Evolutionary conservation across 1,284 basidiomycete genomes (phyloP).

Genomic region (Malassezia psittaci): DNA sequence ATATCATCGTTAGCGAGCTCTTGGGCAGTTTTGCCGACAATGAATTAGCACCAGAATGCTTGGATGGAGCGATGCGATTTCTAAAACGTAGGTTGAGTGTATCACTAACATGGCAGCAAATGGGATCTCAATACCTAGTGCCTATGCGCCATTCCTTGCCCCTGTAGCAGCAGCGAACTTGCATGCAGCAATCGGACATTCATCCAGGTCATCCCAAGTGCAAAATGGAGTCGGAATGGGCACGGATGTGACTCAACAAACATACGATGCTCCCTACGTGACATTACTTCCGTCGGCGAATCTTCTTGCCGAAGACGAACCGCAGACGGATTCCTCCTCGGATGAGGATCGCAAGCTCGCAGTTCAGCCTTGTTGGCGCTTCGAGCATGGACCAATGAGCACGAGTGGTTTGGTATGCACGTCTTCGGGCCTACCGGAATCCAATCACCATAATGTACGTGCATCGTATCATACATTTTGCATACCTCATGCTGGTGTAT

Average conservation of each 20-base stretch:
- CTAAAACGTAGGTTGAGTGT: constrained; percentile 27
- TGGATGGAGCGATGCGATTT: constrained; percentile 83
- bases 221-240: constrained; percentile 16
- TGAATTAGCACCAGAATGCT: constrained; percentile 90
- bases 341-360: constrained; percentile 57
- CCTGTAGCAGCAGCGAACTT: constrained; percentile 87
- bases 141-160: constrained; percentile 87
- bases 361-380: constrained; percentile 94
- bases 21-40: constrained; percentile 97
- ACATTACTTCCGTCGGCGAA: constrained; percentile 85
- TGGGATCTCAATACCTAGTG: constrained; percentile 90
- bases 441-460: constrained; percentile 50
- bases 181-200: constrained; percentile 53
- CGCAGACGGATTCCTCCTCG: constrained; percentile 34
- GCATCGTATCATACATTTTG: constrained; percentile 59
- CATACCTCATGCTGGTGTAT: constrained; percentile 84
- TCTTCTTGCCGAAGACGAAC: constrained; percentile 15
- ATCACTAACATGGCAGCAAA: constrained; percentile 54
- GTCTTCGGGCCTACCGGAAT: constrained; percentile 43
- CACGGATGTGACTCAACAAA: constrained; percentile 49
- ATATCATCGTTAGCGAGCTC: constrained; percentile 90
- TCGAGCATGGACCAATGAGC: constrained; percentile 59
- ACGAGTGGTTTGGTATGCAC: constrained; percentile 27
- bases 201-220: constrained; percentile 5
- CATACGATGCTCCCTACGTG: constrained; percentile 85